These are phyloP conservation scores for Sugiyamaella chiloensis DNA, from an alignment of 805 yeast species.

Conservation along the genomic window DNA sequence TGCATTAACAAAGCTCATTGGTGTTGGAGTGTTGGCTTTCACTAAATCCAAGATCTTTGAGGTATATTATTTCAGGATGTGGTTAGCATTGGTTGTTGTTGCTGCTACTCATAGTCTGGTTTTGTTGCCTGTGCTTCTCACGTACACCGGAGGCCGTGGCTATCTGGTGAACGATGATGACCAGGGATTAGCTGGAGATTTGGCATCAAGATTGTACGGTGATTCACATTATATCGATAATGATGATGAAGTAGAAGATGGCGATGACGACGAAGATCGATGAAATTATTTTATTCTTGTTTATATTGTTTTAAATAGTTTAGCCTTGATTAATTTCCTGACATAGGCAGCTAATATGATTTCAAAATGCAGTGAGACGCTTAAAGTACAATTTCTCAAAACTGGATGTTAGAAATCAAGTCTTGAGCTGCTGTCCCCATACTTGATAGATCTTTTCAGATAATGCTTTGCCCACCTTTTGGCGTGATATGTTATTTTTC, in stretches of 20 bases:
- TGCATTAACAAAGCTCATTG: constrained; percentile 83
- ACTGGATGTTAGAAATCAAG: no score
- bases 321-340: no score
- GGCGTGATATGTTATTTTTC: constrained; percentile 46
- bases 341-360: no score
- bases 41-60: constrained; percentile 86
- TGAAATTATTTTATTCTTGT: background rate
- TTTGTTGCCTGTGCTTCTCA: constrained; percentile 71
- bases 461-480: constrained; percentile 49
- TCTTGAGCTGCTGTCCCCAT: constrained; percentile 46
- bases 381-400: no score
- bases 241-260: background rate
- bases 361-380: no score
- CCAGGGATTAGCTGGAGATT: constrained; percentile 29
- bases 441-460: constrained; percentile 52
- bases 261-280: background rate
- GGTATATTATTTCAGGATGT: constrained; percentile 90
- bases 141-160: constrained; percentile 59
- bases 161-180: constrained; percentile 41
- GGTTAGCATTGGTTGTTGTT: constrained; percentile 73
- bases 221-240: constrained; percentile 1
- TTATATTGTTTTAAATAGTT: background rate
- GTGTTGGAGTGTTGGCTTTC: constrained; percentile 81
- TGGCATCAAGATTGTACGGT: constrained; percentile 25
- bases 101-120: constrained; percentile 79